Evolutionary conservation across 768 basidiomycete genomes (phyloP).

Genomic region (Xerocomus potaroensis): DNA sequence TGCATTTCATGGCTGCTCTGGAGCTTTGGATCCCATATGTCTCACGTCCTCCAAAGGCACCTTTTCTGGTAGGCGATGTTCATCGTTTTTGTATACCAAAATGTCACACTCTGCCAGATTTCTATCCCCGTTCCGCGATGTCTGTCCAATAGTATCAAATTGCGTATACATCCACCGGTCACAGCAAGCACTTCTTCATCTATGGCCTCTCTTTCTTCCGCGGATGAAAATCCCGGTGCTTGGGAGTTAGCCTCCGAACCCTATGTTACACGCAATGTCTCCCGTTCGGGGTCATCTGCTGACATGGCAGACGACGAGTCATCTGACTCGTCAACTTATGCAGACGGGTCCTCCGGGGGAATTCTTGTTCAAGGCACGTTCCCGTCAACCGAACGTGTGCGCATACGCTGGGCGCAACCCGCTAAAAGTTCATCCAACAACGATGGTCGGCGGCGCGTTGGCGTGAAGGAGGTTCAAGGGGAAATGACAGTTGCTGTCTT

Average conservation of each 20-base stretch:
- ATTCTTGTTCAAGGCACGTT: slow-evolving; percentile 75
- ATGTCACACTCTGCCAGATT: slow-evolving; percentile 41
- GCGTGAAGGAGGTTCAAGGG: slow-evolving; percentile 62
- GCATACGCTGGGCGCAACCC: slow-evolving; percentile 75
- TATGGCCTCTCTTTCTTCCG: slow-evolving; percentile 70
- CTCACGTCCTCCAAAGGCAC: slow-evolving; percentile 63
- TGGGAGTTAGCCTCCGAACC: slow-evolving; percentile 82
- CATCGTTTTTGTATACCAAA: neutral
- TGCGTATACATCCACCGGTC: slow-evolving; percentile 68
- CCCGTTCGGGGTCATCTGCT: slow-evolving; percentile 57
- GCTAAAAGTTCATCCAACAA: slow-evolving; percentile 40
- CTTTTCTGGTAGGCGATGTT: slow-evolving; percentile 56
- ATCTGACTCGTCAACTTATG: slow-evolving; percentile 58
- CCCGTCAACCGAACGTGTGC: slow-evolving; percentile 69
- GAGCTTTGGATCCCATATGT: slow-evolving; percentile 72
- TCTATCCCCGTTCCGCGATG: slow-evolving; percentile 77
- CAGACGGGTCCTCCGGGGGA: slow-evolving; percentile 50
- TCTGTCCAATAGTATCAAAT: slow-evolving; percentile 67
- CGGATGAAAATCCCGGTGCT: slow-evolving; percentile 60
- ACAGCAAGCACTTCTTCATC: slow-evolving; percentile 50
- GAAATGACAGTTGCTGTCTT: slow-evolving; percentile 61
- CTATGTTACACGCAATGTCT: slow-evolving; percentile 56
- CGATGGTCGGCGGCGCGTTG: slow-evolving; percentile 63
- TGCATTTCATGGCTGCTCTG: slow-evolving; percentile 79
- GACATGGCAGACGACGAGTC: slow-evolving; percentile 82